Percentiles rank a stretch among this genome's conserved stretches.
phyloP scores from a whole-genome alignment of 805 yeast species.

The Kluyveromyces starmeri region DNA sequence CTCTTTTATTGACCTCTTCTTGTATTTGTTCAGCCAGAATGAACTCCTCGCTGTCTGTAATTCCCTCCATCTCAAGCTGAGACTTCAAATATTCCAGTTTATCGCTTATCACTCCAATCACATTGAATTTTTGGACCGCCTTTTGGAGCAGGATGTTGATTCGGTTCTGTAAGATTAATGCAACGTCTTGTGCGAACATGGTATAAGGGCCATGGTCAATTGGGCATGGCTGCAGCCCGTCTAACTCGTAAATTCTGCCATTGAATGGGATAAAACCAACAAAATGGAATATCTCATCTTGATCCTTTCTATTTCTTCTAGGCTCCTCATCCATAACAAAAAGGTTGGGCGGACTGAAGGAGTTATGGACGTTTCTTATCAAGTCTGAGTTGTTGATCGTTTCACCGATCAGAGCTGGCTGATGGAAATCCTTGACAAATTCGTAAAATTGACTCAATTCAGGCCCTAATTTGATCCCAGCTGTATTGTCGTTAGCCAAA shows the following conservation, averaged over 20 bases:
- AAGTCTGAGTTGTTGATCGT: conserved; percentile 49
- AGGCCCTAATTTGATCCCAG: conserved; percentile 37
- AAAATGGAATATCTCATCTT: conserved; percentile 52
- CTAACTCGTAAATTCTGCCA: conserved; percentile 48
- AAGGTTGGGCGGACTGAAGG: conserved; percentile 47
- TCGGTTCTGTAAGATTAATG: conserved; percentile 38
- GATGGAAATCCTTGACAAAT: conserved; percentile 42
- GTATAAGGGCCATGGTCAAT: conserved; percentile 29
- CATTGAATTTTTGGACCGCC: conserved; percentile 45
- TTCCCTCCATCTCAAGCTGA: conserved; percentile 33
- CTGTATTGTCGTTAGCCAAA: conserved; percentile 27
- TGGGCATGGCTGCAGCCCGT: conserved; percentile 50
- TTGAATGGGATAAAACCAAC: conserved; percentile 41
- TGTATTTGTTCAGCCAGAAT: conserved; percentile 12
- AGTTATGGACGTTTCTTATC: conserved; percentile 50
- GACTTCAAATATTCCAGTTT: conserved; percentile 32
- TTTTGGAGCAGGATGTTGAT: conserved; percentile 33
- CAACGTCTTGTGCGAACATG: conserved; percentile 36
- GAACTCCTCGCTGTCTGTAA: conserved; percentile 5
- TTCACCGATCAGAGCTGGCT: conserved; percentile 51
- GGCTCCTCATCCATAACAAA: conserved; percentile 37
- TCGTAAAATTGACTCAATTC: conserved; percentile 39
- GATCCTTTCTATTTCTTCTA: conserved; percentile 19
- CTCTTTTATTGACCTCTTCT: conserved; percentile 40
- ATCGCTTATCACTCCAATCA: conserved; percentile 45